Percentiles rank a stretch among this genome's conserved stretches.
phyloP scores from a whole-genome alignment of 1,284 basidiomycete species.

The Cutaneotrichosporon sp. region DNA sequence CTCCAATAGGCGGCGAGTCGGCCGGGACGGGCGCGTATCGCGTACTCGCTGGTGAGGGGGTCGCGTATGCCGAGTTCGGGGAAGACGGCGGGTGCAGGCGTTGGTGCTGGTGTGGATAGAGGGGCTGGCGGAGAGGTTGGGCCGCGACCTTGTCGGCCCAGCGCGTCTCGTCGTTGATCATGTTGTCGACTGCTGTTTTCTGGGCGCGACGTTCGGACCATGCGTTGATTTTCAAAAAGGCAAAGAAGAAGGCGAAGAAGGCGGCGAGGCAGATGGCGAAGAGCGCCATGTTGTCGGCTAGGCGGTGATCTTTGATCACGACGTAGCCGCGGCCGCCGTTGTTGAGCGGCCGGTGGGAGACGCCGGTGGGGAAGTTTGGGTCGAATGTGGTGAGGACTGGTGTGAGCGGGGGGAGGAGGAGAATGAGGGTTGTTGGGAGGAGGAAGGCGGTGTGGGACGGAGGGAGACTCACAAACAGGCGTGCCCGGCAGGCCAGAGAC shows the following conservation, averaged over 20 bases:
- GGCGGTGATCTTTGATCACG: conserved; percentile 27
- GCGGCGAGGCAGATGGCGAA: conserved; percentile 25
- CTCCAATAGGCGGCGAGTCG: background rate
- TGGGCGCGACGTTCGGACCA: background rate
- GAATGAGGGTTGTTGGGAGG: background rate
- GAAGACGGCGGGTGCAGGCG: background rate
- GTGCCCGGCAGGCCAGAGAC: background rate
- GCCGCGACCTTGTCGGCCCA: conserved; percentile 8
- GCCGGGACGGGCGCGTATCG: background rate
- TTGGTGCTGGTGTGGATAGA: background rate
- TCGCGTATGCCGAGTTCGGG: background rate
- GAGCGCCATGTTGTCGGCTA: conserved; percentile 35
- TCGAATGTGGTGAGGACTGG: conserved; percentile 36
- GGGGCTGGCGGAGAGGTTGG: background rate
- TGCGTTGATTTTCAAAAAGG: conserved; percentile 1
- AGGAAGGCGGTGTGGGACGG: background rate
- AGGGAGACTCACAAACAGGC: background rate
- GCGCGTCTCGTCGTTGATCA: conserved; percentile 10
- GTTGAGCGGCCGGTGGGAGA: background rate
- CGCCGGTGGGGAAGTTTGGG: conserved; percentile 32
- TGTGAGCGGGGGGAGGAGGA: conserved; percentile 6
- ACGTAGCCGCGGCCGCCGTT: conserved; percentile 28
- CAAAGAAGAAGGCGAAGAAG: conserved; percentile 19
- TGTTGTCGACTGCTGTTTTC: conserved; percentile 5
- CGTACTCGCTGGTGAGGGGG: background rate